Base-by-base conservation (phyloP, 2,329 filamentous ascomycete species). In the Monilinia fructicola region DNA sequence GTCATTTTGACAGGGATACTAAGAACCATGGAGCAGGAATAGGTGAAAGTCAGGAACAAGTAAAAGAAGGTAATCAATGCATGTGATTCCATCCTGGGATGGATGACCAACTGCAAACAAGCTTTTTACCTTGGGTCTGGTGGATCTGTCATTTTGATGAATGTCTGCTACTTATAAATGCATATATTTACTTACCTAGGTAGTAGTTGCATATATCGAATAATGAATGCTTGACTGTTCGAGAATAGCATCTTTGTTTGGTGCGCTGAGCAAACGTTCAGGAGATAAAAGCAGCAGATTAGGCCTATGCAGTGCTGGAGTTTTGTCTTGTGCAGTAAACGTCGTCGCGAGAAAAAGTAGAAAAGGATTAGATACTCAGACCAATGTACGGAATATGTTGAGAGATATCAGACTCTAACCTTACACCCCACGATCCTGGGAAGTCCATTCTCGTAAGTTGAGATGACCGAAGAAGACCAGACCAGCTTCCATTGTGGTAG, bases 1-100 rank as follows among this genome's bases (percentile, higher is more conserved):
- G 55, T 59, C 55, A 59, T 59, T 23, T 46, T 23, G 26, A 44
- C 55, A 31, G 55, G 40, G 38, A 42, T 11, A n/a, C 18, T 46
- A 46, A 31, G 40, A 46, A 46, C 3, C 38, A 44, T 18, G 23
- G 12, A 52, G 26, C 4, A 12, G 21, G 21, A 58, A 46, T 28
- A 46, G 40, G 55, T 35, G 31, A 59, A 21, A 46, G 10, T 46
- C 21, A 35, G 31, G 31, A 35, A 35, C 5, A 35, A 35, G 55
- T 31, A 40, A 31, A 59, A 11, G 26, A 44, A 9, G 11, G 28
- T 18, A n/a, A 46, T 12, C 23, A 59, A 31, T 46, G 11, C 40
- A 31, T 59, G 40, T 11, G 31, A 40, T 26, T 7, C 18, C 16
- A n/a, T 44, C 46, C 11, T 18, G 6, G 18, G 11, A 55, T 55